Conservation (phyloP, 139 green algal genomes). For the Mesostigma viride region DNA sequence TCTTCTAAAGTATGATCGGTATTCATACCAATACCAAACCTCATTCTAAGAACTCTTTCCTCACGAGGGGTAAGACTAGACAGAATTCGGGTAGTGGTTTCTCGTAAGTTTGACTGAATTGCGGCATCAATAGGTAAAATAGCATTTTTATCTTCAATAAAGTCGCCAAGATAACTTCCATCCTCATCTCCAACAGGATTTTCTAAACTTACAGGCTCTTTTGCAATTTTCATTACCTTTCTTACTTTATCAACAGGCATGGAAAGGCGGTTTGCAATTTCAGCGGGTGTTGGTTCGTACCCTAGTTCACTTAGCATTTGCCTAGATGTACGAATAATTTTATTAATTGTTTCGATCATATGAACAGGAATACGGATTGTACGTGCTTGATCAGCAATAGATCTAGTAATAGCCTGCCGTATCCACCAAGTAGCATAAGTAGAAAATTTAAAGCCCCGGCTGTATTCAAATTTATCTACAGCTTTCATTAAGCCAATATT, state of each 20-base stretch:
- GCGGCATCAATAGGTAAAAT: no score
- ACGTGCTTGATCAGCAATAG: not conserved
- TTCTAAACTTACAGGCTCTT: not conserved
- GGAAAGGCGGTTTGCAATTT: not conserved
- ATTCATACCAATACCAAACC: constrained; percentile 8
- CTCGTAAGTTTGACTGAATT: no score
- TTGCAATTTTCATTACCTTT: constrained; percentile 6
- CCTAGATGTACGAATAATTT: not conserved
- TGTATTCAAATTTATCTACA: constrained; percentile 73
- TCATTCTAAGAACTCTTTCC: constrained; percentile 24
- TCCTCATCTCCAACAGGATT: constrained; percentile 1
- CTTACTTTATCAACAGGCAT: constrained; percentile 6
- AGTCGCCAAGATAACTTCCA: not conserved
- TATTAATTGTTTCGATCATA: constrained; percentile 14
- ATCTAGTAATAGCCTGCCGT: constrained; percentile 43
- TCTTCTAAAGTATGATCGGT: constrained; percentile 9
- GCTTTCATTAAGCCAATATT: constrained; percentile 58
- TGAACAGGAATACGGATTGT: constrained; percentile 20
- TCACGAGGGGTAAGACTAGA: constrained; percentile 14
- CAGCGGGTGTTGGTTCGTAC: not conserved
- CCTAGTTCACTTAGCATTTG: constrained; percentile 1
- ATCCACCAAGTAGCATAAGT: constrained; percentile 96
- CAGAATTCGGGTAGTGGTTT: no score
- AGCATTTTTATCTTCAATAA: no score
- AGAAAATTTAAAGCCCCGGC: constrained; percentile 78